Base-by-base conservation (phyloP, 2,329 filamentous ascomycete genomes). In the Phyllosticta ampelicida region DNA sequence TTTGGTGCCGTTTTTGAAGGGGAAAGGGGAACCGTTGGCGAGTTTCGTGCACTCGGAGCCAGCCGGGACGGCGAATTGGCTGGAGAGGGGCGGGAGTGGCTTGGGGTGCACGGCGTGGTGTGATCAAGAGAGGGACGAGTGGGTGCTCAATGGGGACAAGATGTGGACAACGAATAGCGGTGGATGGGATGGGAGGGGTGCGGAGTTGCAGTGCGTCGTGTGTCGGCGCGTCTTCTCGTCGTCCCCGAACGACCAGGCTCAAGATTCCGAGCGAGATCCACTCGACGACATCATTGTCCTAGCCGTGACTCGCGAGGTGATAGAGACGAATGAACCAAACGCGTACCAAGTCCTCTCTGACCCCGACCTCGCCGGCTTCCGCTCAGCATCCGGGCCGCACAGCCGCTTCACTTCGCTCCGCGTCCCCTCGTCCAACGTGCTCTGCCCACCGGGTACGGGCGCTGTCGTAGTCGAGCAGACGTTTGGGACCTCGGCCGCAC, bases 91-190 rank as follows among this genome's bases (percentile, higher is more conserved):
- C 1, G 76, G 71, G 0, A 67, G 67, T 2, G 79, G 80, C 0
- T 66, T 82, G 44, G 67, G 73, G 51, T 81, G 78, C 2, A 78
- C 75, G 1, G 79, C 79, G 0, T 67, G 67, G 19, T 64, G 65
- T 9, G 75, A 80, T n/a, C 78, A 76, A 0, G 73, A 79, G 21
- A 26, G 23, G 23, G 23, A 8, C 36, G 71, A 77, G 50, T 82
- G 77, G 75, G 64, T 81, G 2, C 62, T 82, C 23, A 77, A 76
- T 63, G 80, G 80, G 2, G 79, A 82, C 62, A 81, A 82, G 74
- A 74, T 80, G 48, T 82, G 80, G 79, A 77, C 79, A 10, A 80
- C 78, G 1, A 82, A 81, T 63, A 73, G 71, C 55, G 75, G 72
- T 0, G 79, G 80, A 13, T 82, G 78, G 79, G 79, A 82, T 60